phyloP scores from a whole-genome alignment of 257 asterid genomes.

The Solanum commersonii region DNA sequence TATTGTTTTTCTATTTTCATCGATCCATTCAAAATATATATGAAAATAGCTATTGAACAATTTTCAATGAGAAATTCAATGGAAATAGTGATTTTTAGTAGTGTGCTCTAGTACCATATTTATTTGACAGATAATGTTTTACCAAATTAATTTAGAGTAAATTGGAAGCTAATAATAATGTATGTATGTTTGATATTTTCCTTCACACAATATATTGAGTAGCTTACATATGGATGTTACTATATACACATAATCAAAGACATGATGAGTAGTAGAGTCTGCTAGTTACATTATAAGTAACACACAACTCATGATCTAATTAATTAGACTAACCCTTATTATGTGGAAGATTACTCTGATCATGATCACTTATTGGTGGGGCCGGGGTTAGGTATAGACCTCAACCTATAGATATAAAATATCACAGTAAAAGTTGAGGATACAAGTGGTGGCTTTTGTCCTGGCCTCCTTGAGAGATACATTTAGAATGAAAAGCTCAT shows the following conservation, averaged over 20 bases:
- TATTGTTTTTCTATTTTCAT: no score
- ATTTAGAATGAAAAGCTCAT: no score
- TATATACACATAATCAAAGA: no score
- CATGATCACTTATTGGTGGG: neutral
- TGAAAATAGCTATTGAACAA: no score
- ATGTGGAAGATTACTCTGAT: neutral
- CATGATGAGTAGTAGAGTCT: no score
- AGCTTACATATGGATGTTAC: no score
- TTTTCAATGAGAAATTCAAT: no score
- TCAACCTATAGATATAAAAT: neutral
- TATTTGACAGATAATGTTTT: neutral
- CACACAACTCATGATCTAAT: no score
- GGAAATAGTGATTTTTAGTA: no score
- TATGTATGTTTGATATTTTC: neutral
- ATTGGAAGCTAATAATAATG: neutral
- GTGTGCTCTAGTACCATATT: neutral
- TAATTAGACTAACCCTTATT: neutral
- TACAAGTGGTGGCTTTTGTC: neutral
- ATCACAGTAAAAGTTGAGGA: neutral
- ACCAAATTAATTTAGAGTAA: neutral
- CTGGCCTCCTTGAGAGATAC: neutral
- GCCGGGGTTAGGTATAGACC: neutral
- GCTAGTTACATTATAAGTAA: no score
- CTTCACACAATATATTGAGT: no score
- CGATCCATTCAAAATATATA: no score